Percentiles rank a stretch among this genome's conserved stretches.
phyloP scores from a whole-genome alignment of 1,284 basidiomycete species.

The Pseudozyma pruni region DNA sequence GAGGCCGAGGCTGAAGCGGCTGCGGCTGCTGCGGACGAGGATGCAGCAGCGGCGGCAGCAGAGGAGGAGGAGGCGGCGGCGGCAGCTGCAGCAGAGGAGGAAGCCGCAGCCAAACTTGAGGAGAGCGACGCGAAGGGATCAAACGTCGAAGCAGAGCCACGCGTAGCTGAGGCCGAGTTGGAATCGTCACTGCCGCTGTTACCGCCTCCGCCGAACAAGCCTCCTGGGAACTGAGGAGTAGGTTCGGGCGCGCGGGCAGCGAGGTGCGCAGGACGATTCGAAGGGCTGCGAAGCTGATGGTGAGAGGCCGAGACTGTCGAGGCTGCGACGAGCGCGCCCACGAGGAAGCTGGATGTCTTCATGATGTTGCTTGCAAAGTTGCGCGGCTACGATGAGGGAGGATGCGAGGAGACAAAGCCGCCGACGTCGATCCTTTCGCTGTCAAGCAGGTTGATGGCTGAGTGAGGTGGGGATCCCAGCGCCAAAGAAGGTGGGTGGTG shows the following conservation, averaged over 20 bases:
- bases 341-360: conserved; percentile 28
- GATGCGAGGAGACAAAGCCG: no score
- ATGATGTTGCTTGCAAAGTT: conserved; percentile 7
- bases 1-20: conserved; percentile 32
- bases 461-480: not conserved
- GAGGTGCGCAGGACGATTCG: conserved; percentile 22
- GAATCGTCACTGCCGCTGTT: not conserved
- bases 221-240: not conserved
- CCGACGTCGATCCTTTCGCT: no score
- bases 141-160: conserved; percentile 12
- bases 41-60: conserved; percentile 23
- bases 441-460: not conserved
- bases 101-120: conserved; percentile 15
- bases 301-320: conserved; percentile 24
- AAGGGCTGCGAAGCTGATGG: conserved; percentile 15
- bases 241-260: conserved; percentile 15
- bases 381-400: no score
- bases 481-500: not conserved
- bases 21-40: conserved; percentile 15
- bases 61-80: conserved; percentile 25
- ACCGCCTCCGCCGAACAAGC: conserved; percentile 1
- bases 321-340: conserved; percentile 31
- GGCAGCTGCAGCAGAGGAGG: conserved; percentile 20
- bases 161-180: conserved; percentile 10
- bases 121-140: conserved; percentile 13